These are phyloP conservation scores for Tilletiopsis washingtonensis DNA, from an alignment of 1,284 basidiomycete genomes.

Conservation along the genomic window DNA sequence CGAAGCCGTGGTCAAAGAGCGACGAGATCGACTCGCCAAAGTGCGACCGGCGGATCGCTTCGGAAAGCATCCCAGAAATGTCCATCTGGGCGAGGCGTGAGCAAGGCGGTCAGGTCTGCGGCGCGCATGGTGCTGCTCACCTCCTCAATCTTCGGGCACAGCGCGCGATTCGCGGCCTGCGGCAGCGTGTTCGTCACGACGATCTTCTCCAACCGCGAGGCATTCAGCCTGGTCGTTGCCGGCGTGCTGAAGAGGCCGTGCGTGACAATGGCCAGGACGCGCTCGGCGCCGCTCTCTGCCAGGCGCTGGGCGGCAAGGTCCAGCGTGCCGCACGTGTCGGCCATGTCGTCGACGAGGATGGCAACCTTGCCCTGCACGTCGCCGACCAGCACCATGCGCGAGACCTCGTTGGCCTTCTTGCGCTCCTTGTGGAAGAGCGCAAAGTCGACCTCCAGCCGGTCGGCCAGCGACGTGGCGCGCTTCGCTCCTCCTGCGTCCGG, in stretches of 20 bases:
- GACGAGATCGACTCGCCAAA: conserved; percentile 46
- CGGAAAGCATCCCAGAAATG: conserved; percentile 86
- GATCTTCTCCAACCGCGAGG: conserved; percentile 69
- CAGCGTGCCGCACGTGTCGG: conserved; percentile 96
- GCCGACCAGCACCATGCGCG: conserved; percentile 96
- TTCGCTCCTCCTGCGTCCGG: conserved; percentile 98
- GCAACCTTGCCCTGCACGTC: conserved; percentile 87
- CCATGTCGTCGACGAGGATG: conserved; percentile 99
- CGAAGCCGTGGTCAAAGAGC: conserved; percentile 45
- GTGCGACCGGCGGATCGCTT: conserved; percentile 81
- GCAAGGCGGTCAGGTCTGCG: background rate
- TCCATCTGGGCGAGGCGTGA: conserved; percentile 61
- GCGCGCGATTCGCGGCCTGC: conserved; percentile 67
- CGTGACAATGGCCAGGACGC: conserved; percentile 88
- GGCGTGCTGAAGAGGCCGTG: conserved; percentile 92
- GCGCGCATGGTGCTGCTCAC: conserved; percentile 1
- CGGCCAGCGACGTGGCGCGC: conserved; percentile 96
- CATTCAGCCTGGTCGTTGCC: conserved; percentile 56
- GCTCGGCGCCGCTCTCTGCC: conserved; percentile 76
- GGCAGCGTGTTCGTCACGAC: conserved; percentile 98
- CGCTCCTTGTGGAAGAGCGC: conserved; percentile 99
- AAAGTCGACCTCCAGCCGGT: conserved; percentile 93
- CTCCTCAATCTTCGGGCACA: conserved; percentile 74
- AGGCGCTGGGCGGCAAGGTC: conserved; percentile 85
- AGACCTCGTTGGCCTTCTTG: conserved; percentile 98